These are phyloP conservation scores for Botrytis tulipae DNA, from an alignment of 2,329 filamentous ascomycete species.

Conservation along the genomic window DNA sequence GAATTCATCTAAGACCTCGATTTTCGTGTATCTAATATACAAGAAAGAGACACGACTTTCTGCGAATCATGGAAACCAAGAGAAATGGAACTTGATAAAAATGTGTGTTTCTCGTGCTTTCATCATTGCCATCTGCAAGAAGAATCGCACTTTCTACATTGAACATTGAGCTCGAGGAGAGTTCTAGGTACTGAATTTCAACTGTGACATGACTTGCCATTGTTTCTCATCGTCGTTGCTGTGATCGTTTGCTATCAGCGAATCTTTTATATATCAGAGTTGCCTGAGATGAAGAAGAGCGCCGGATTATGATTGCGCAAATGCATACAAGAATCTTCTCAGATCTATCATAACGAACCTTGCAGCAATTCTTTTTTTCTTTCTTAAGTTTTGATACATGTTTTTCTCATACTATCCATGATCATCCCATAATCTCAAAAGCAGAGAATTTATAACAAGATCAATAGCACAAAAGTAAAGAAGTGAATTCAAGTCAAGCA, in stretches of 20 bases:
- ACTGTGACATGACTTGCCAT: no score
- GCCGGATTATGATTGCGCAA: accelerated
- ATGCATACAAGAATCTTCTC: neutral
- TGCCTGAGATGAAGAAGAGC: neutral
- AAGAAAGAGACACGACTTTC: neutral
- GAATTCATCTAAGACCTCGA: neutral
- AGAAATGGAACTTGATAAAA: neutral
- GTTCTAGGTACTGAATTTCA: neutral
- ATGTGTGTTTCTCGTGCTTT: neutral
- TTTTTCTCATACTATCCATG: no score
- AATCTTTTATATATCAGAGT: neutral
- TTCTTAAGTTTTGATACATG: no score
- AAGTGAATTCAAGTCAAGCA: neutral
- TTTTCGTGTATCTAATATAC: neutral
- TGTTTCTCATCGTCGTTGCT: no score
- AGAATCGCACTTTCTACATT: accelerated
- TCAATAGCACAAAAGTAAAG: accelerated
- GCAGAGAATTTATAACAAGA: neutral
- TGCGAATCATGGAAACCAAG: no score
- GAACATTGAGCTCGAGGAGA: neutral
- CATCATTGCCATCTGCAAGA: neutral
- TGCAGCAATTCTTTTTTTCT: no score
- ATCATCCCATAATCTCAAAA: neutral
- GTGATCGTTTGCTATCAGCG: neutral
- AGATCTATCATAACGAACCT: neutral